Base-by-base conservation (phyloP, 106 monocot genomes). In the Agapanthus africanus region DNA sequence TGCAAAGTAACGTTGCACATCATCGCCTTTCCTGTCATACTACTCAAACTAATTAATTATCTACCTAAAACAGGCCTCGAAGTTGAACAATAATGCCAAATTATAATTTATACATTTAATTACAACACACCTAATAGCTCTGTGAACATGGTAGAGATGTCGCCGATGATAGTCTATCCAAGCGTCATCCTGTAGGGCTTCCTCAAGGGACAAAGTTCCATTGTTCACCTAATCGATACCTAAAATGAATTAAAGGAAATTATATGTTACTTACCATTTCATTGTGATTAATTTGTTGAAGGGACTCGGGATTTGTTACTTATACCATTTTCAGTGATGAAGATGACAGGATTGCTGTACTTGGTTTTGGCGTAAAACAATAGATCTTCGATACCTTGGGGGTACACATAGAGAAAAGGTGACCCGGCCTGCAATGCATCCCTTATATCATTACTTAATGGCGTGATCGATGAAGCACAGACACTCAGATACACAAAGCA, bases 281-380 rank as follows among this genome's bases (percentile, higher is more conserved):
- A n/a, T n/a, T n/a, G n/a, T n/a, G n/a, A n/a, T n/a, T n/a, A n/a
- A 7, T 41, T 41, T n/a, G n/a, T n/a, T n/a, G n/a, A n/a, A n/a
- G n/a, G n/a, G n/a, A n/a, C n/a, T n/a, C n/a, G n/a, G n/a, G n/a
- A n/a, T 47, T 11, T 70, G n/a, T n/a, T n/a, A n/a, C n/a, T n/a
- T 47, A 11, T 70, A 90, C 90, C 90, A 59, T 83, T 90, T 61
- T 90, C 90, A 59, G 90, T 90, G 18, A 90, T 90, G 67, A 86
- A 86, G 30, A 90, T 84, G 34, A 72, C 23, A 3, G 90, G 86
- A 50, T 81, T 84, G 41, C 72, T 79, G 71, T 90, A 90, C 32
- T 77, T 81, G 1, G 32, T 40, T 67, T 81, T 84, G 3, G 72
- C 81, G 59, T 87, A 81, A n/a, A 81, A 40, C 42, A 90, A 64